Evolutionary conservation across 331 rosid genomes (phyloP).

Genomic region (Pyrus hybrid): DNA sequence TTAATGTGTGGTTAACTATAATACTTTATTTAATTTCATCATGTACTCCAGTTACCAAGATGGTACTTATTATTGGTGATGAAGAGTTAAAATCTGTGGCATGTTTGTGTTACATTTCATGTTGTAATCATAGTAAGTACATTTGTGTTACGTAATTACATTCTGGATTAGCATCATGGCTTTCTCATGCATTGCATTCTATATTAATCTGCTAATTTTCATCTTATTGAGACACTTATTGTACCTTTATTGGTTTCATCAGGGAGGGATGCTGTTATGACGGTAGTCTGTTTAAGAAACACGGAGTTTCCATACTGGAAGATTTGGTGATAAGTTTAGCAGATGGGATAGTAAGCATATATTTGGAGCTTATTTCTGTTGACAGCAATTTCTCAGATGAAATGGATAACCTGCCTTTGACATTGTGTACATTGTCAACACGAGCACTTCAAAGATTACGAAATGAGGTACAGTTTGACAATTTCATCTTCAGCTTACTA

Average conservation of each 20-base stretch:
- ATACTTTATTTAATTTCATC: not conserved
- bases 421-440: conserved; percentile 76
- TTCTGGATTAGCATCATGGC: not conserved
- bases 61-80: not conserved
- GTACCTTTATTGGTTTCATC: conserved; percentile 14
- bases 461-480: conserved; percentile 54
- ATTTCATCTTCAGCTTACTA: not conserved
- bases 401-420: conserved; percentile 45
- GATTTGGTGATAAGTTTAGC: conserved; percentile 80
- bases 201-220: not conserved
- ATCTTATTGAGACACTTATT: conserved; percentile 9
- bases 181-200: not conserved
- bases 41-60: not conserved
- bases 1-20: not conserved
- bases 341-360: conserved; percentile 76
- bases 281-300: conserved; percentile 41
- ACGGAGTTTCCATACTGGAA: conserved; percentile 81
- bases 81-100: not conserved
- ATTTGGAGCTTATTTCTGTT: conserved; percentile 85
- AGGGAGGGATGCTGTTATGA: conserved; percentile 66
- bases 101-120: not conserved
- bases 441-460: conserved; percentile 87
- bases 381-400: conserved; percentile 68
- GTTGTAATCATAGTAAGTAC: too few relatives aligned
- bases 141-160: too few relatives aligned